phyloP scores from a whole-genome alignment of 805 yeast genomes.

The Isabelozyma gotoi region DNA sequence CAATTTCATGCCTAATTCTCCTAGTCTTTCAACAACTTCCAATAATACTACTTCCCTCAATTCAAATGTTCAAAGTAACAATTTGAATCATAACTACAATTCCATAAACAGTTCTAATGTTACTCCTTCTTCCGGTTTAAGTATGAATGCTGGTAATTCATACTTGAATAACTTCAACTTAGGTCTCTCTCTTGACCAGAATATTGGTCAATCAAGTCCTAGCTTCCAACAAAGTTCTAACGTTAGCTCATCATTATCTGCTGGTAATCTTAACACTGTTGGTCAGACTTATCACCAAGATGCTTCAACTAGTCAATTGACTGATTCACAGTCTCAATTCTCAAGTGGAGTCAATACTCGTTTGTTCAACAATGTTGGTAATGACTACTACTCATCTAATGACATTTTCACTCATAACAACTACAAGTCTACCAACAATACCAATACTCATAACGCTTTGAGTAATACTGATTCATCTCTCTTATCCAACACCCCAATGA shows the following conservation, averaged over 20 bases:
- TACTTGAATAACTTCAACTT: slow-evolving; percentile 2
- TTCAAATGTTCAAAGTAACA: background rate
- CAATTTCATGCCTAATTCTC: background rate
- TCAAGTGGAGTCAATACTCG: background rate
- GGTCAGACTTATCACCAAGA: background rate
- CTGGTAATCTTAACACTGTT: background rate
- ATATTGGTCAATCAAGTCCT: background rate
- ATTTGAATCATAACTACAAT: background rate
- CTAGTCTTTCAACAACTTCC: background rate
- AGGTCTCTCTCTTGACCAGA: background rate
- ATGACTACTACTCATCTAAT: slow-evolving; percentile 3
- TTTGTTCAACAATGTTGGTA: background rate
- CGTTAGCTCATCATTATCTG: background rate
- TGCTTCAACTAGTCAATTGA: background rate
- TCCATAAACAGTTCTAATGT: background rate
- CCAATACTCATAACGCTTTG: slow-evolving; percentile 2
- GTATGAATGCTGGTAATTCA: slow-evolving; percentile 8
- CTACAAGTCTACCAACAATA: no score
- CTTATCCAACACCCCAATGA: background rate
- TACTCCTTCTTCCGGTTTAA: background rate
- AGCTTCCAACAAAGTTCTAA: background rate
- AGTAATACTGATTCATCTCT: slow-evolving; percentile 4
- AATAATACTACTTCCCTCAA: background rate
- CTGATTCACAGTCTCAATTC: background rate
- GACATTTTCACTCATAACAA: background rate